These are phyloP conservation scores for Monilinia vaccinii-corymbosi DNA, from an alignment of 2,329 filamentous ascomycete species.

Conservation along the genomic window DNA sequence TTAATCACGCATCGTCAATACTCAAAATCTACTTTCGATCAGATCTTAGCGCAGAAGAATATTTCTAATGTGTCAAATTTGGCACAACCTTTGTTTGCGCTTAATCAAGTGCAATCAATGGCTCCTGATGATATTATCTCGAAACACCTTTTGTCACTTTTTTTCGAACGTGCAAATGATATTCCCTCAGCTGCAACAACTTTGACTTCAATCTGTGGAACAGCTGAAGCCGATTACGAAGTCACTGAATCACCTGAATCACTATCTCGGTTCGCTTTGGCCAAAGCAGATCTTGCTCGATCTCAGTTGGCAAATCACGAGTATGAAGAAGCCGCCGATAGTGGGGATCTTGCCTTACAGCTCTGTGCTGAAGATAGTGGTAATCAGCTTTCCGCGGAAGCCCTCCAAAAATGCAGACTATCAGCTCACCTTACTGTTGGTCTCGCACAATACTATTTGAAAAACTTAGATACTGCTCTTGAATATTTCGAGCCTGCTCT, in stretches of 20 bases:
- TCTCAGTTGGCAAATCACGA: constrained; percentile 61
- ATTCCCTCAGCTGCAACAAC: constrained; percentile 51
- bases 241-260: constrained; percentile 66
- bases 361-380: constrained; percentile 65
- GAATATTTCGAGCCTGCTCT: constrained; percentile 73
- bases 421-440: constrained; percentile 82
- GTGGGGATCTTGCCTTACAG: constrained; percentile 71
- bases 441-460: constrained; percentile 66
- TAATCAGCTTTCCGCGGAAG: constrained; percentile 53
- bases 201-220: constrained; percentile 57
- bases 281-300: constrained; percentile 81
- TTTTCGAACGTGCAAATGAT: constrained; percentile 73
- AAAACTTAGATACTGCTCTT: constrained; percentile 59
- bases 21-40: constrained; percentile 72
- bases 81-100: constrained; percentile 79
- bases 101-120: constrained; percentile 70
- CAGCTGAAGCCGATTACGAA: constrained; percentile 76
- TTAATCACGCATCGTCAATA: constrained; percentile 70
- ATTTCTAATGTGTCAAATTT: constrained; percentile 49
- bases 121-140: constrained; percentile 61
- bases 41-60: constrained; percentile 52
- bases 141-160: constrained; percentile 69
- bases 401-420: constrained; percentile 62
- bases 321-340: constrained; percentile 63
- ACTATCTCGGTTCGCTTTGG: constrained; percentile 69